Percentiles rank a stretch among this genome's conserved stretches.
These are phyloP conservation scores for Rutidosis leptorrhynchoides DNA, from an alignment of 129 eudicot genomes.

Conservation along the genomic window DNA sequence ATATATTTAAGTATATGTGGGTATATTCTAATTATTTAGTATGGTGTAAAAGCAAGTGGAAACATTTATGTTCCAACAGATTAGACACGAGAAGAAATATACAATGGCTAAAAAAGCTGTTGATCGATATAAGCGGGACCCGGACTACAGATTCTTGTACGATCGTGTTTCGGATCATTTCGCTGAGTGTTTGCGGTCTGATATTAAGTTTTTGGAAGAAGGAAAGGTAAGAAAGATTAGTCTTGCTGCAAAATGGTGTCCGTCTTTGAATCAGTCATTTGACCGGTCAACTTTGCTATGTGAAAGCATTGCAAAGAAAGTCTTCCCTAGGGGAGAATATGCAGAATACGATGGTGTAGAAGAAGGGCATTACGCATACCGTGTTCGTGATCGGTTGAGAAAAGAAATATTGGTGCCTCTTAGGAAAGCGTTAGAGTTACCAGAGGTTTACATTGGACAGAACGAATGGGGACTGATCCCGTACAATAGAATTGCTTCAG, in stretches of 20 bases:
- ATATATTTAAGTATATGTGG: too few species aligned
- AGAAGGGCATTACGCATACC: slow-evolving; percentile 16
- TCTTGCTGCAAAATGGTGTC: slow-evolving; percentile 25
- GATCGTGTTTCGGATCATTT: slow-evolving; percentile 15
- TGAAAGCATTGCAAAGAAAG: slow-evolving; percentile 21
- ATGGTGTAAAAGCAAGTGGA: too few species aligned
- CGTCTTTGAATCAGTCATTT: slow-evolving; percentile 4
- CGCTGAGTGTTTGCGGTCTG: not conserved
- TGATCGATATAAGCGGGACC: too few species aligned
- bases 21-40: too few species aligned
- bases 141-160: slow-evolving; percentile 8
- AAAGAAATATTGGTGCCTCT: too few species aligned
- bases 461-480: slow-evolving; percentile 19
- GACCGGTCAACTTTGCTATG: slow-evolving; percentile 14
- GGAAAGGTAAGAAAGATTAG: not conserved
- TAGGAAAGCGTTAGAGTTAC: too few species aligned
- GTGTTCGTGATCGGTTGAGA: too few species aligned
- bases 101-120: slow-evolving; percentile 8
- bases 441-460: too few species aligned
- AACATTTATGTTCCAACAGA: too few species aligned
- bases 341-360: not conserved
- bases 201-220: slow-evolving; percentile 5
- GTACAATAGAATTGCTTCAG: slow-evolving; percentile 15
- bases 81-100: not conserved
- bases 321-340: slow-evolving; percentile 12